Conservation (phyloP, 345 rosid species). For the Melaleuca quinquenervia region DNA sequence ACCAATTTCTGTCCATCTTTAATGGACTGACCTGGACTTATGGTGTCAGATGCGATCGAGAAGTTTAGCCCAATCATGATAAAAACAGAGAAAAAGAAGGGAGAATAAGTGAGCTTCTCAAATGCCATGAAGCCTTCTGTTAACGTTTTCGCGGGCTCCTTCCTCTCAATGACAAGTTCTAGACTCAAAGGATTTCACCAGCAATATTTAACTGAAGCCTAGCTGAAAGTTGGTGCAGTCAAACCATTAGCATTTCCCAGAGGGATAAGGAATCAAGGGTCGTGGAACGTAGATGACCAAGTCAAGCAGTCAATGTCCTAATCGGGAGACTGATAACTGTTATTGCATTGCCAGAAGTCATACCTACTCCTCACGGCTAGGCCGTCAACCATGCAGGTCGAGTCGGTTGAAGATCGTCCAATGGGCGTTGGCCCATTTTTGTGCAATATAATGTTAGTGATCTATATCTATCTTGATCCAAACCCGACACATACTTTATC, state of each 20-base stretch:
- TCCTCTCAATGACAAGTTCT: too few species aligned
- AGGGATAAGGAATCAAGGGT: too few species aligned
- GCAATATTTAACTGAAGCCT: too few species aligned
- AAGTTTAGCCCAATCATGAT: neutral
- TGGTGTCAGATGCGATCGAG: neutral
- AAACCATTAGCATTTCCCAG: too few species aligned
- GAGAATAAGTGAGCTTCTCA: neutral
- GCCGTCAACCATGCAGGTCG: neutral
- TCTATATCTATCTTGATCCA: neutral
- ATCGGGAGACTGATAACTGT: too few species aligned
- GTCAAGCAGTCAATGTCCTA: too few species aligned
- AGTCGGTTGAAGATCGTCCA: neutral
- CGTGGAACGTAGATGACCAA: too few species aligned
- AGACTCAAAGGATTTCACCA: too few species aligned
- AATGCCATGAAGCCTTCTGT: neutral
- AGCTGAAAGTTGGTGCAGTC: too few species aligned
- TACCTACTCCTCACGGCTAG: neutral
- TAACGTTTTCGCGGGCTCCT: too few species aligned
- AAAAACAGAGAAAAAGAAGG: neutral
- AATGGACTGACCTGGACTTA: neutral
- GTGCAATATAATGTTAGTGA: neutral
- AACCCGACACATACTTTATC: neutral
- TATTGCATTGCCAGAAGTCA: neutral
- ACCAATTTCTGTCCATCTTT: slow-evolving; percentile 1
- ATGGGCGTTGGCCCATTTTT: too few species aligned